phyloP scores from a whole-genome alignment of 164 flowering plant species.

The Paratinospora sagittata region DNA sequence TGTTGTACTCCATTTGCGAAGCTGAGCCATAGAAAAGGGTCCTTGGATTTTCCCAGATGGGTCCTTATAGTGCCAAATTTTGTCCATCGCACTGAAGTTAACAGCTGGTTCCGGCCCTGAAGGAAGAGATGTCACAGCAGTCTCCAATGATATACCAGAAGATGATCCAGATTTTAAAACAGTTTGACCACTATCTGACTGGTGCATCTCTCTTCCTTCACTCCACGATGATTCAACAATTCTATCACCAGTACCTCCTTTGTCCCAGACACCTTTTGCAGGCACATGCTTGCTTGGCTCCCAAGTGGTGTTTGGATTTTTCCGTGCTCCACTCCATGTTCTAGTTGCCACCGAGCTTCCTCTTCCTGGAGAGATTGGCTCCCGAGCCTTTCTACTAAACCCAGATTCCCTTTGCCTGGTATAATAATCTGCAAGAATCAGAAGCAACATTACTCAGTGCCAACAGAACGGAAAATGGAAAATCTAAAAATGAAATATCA shows the following conservation, averaged over 20 bases:
- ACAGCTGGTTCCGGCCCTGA: conserved; percentile 20
- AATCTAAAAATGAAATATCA: not conserved
- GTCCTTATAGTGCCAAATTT: conserved; percentile 86
- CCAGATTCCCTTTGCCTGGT: conserved; percentile 41
- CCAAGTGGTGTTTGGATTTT: conserved; percentile 27
- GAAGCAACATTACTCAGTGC: conserved; percentile 3
- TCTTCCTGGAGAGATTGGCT: conserved; percentile 53
- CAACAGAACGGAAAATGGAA: not conserved
- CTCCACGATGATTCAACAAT: conserved; percentile 36
- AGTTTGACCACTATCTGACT: conserved; percentile 23
- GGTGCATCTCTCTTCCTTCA: conserved; percentile 36
- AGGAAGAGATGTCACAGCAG: conserved; percentile 26
- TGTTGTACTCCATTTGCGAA: conserved; percentile 81
- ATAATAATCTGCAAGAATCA: conserved; percentile 38
- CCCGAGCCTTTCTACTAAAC: conserved; percentile 47
- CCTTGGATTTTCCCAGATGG: conserved; percentile 89
- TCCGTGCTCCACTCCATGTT: conserved; percentile 40
- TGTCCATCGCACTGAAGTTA: conserved; percentile 57
- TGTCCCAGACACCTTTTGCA: conserved; percentile 31
- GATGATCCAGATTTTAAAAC: conserved; percentile 27
- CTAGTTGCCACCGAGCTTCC: conserved; percentile 39
- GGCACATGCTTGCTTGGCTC: conserved; percentile 45
- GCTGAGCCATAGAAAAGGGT: conserved; percentile 88
- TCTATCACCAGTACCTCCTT: conserved; percentile 27
- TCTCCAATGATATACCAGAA: conserved; percentile 24